phyloP scores from a whole-genome alignment of 768 basidiomycete species.

The Xerocomellus chrysenteron region DNA sequence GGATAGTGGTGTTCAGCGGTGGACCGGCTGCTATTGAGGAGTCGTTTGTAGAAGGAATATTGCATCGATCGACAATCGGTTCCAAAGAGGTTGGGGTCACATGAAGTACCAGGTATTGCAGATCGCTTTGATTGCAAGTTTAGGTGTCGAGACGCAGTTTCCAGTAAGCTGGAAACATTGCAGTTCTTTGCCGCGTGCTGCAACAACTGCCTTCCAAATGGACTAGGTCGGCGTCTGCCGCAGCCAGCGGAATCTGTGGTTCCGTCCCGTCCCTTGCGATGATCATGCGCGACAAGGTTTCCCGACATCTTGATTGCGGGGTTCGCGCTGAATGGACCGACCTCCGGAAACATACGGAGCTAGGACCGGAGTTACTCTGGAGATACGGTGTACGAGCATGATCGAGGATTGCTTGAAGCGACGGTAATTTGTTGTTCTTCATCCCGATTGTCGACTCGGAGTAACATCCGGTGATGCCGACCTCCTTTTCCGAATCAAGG shows the following conservation, averaged over 20 bases:
- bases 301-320: slow-evolving; percentile 4
- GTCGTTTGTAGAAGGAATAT: not conserved
- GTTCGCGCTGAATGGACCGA: slow-evolving; percentile 8
- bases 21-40: not conserved
- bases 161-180: not conserved
- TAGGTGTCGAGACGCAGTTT: not conserved
- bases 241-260: not conserved
- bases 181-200: not conserved
- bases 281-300: not conserved
- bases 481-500: not conserved
- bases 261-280: not conserved
- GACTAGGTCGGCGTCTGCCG: not conserved
- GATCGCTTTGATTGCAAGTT: not conserved
- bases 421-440: not conserved
- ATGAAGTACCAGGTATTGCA: not conserved
- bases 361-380: not conserved
- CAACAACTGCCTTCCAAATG: slow-evolving; percentile 3
- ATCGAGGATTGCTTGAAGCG: not conserved
- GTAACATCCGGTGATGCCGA: not conserved
- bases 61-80: not conserved
- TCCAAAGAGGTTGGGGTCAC: not conserved
- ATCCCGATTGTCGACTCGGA: not conserved
- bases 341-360: not conserved
- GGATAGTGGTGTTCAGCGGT: not conserved
- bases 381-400: not conserved